Evolutionary conservation across 371 early-diverging fungal genomes (phyloP).

Genomic region (Lichtheimia hyalospora): DNA sequence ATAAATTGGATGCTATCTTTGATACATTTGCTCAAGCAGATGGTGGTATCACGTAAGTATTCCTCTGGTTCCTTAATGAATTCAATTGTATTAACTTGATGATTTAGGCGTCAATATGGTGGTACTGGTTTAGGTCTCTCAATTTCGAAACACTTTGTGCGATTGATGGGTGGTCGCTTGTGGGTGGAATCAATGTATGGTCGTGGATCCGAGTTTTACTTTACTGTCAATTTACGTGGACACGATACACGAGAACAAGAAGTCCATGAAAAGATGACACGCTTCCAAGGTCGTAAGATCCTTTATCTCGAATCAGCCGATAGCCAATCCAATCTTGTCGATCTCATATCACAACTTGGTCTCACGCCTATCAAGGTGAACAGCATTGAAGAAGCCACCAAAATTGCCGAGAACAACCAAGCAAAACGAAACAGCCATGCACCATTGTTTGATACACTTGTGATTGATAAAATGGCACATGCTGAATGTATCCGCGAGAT

Average conservation of each 20-base stretch:
- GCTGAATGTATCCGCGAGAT: constrained; percentile 32
- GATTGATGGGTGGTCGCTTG: constrained; percentile 79
- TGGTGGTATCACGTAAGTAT: constrained; percentile 68
- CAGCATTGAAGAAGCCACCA: constrained; percentile 37
- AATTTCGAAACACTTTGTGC: constrained; percentile 73
- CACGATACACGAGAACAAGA: constrained; percentile 9
- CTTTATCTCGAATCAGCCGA: not conserved
- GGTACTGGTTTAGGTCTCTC: constrained; percentile 81
- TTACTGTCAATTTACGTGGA: constrained; percentile 42
- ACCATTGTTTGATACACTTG: constrained; percentile 13
- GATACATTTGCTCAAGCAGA: constrained; percentile 84
- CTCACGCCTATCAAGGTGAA: constrained; percentile 14
- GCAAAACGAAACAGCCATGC: not conserved
- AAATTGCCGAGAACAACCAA: constrained; percentile 4
- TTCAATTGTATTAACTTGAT: not conserved
- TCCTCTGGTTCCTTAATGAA: not conserved
- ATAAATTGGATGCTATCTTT: constrained; percentile 74
- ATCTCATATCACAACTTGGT: constrained; percentile 6
- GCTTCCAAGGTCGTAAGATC: not conserved
- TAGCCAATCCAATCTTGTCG: not conserved
- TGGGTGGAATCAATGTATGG: constrained; percentile 72
- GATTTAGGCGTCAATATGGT: constrained; percentile 17
- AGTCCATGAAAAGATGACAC: not conserved
- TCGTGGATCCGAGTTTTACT: constrained; percentile 74
- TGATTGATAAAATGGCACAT: constrained; percentile 3